Percentiles rank a stretch among this genome's conserved stretches.
Conservation (phyloP, 2,329 filamentous ascomycete genomes). For the Graphilbum fragrans region DNA sequence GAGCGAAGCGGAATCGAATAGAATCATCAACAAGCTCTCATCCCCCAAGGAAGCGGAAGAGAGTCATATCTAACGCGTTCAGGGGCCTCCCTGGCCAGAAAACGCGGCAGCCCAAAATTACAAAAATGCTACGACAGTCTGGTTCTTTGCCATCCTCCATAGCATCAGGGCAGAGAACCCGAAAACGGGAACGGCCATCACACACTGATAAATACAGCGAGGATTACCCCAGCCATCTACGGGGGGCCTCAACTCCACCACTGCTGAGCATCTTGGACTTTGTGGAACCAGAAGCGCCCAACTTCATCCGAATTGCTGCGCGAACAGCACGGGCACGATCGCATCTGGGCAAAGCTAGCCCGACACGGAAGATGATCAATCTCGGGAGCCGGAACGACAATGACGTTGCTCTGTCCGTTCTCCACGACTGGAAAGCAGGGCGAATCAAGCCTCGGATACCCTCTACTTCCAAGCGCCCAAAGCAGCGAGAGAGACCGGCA, state of each 20-base stretch:
- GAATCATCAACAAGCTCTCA: constrained; percentile 15
- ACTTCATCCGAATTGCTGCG: constrained; percentile 49
- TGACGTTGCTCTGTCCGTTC: constrained; percentile 38
- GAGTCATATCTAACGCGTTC: constrained; percentile 17
- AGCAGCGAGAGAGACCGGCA: neutral
- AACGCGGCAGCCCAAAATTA: constrained; percentile 20
- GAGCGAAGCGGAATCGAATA: constrained; percentile 26
- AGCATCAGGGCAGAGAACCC: constrained; percentile 34
- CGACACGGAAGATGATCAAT: constrained; percentile 42
- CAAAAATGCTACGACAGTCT: constrained; percentile 17
- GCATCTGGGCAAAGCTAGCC: constrained; percentile 41
- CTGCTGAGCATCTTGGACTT: constrained; percentile 50
- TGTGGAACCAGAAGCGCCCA: constrained; percentile 36
- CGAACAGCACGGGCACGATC: constrained; percentile 36
- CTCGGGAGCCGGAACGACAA: constrained; percentile 51
- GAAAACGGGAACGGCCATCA: neutral
- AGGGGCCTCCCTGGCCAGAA: constrained; percentile 14
- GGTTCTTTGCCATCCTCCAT: constrained; percentile 44
- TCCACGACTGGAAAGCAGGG: constrained; percentile 44
- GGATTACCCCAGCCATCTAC: too few relatives aligned
- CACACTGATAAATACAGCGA: neutral
- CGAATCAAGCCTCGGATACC: constrained; percentile 27
- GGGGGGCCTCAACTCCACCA: too few relatives aligned
- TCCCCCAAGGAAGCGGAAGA: constrained; percentile 18
- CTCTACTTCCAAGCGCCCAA: neutral